Evolutionary conservation across 257 asterid genomes (phyloP).

Genomic region (Scutellaria minor): DNA sequence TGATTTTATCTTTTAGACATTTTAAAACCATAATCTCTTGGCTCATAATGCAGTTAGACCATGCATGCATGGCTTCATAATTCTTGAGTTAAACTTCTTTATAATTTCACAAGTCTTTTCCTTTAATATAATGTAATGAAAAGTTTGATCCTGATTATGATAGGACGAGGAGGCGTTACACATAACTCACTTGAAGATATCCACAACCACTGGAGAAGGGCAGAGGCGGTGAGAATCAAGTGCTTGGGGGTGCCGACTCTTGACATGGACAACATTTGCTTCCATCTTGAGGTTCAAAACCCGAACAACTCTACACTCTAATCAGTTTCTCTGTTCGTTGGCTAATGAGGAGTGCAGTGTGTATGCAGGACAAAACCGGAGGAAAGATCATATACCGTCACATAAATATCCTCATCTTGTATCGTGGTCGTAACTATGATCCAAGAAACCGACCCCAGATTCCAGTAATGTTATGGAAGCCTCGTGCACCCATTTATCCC

Average conservation of each 20-base stretch:
- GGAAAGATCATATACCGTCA: slow-evolving; percentile 77
- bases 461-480: slow-evolving; percentile 87
- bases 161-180: slow-evolving; percentile 91
- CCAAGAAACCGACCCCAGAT: slow-evolving; percentile 52
- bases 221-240: slow-evolving; percentile 87
- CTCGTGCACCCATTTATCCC: slow-evolving; percentile 80
- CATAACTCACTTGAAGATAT: slow-evolving; percentile 89
- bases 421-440: slow-evolving; percentile 83
- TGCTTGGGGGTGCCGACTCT: slow-evolving; percentile 94
- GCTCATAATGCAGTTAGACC: not conserved
- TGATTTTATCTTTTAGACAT: too few species aligned
- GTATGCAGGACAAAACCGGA: slow-evolving; percentile 78
- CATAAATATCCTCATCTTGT: slow-evolving; percentile 61
- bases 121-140: slow-evolving; percentile 6
- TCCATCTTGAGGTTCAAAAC: slow-evolving; percentile 79
- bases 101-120: slow-evolving; percentile 5
- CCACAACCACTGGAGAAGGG: slow-evolving; percentile 86
- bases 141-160: slow-evolving; percentile 20
- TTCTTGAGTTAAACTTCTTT: not conserved
- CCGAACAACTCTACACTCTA: not conserved
- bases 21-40: not conserved
- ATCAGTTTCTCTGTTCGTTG: slow-evolving; percentile 15
- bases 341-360: slow-evolving; percentile 55
- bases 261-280: slow-evolving; percentile 88
- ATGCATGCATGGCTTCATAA: not conserved